Percentiles rank a stretch among this genome's conserved stretches.
Conservation (phyloP, 768 basidiomycete genomes). For the Hemileccinum impolitum region DNA sequence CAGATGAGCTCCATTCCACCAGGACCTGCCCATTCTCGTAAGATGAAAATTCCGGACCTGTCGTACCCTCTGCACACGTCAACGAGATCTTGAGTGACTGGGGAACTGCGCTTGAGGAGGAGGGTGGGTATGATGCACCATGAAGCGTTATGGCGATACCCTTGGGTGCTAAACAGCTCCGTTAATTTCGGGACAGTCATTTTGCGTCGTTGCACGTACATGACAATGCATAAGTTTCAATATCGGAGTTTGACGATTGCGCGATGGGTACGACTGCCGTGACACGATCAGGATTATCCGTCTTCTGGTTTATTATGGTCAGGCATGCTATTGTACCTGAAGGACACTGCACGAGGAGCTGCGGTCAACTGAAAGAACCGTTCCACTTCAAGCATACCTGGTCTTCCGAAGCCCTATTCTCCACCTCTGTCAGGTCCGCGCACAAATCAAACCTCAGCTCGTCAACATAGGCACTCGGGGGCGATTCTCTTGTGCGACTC, state of each 20-base stretch:
- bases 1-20: slow-evolving; percentile 61
- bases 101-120: slow-evolving; percentile 37
- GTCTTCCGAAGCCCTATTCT: slow-evolving; percentile 51
- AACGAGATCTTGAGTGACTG: slow-evolving; percentile 65
- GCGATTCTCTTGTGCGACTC: slow-evolving; percentile 50
- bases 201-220: slow-evolving; percentile 34
- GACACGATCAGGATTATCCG: slow-evolving; percentile 53
- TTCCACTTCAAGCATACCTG: slow-evolving; percentile 50
- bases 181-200: slow-evolving; percentile 4
- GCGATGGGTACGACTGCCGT: slow-evolving; percentile 76
- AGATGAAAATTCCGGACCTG: slow-evolving; percentile 50
- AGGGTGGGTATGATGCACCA: slow-evolving; percentile 59
- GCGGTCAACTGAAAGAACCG: slow-evolving; percentile 2
- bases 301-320: slow-evolving; percentile 61
- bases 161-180: slow-evolving; percentile 43
- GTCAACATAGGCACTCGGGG: slow-evolving; percentile 63
- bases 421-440: slow-evolving; percentile 46
- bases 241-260: slow-evolving; percentile 29
- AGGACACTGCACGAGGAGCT: slow-evolving; percentile 49
- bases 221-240: slow-evolving; percentile 27
- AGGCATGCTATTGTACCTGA: slow-evolving; percentile 71
- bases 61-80: slow-evolving; percentile 45
- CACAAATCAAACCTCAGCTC: slow-evolving; percentile 68
- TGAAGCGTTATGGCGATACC: slow-evolving; percentile 55
- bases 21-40: slow-evolving; percentile 56